These are phyloP conservation scores for Entamoeba nuttalli DNA, from an alignment of 208 protist species.

Conservation along the genomic window DNA sequence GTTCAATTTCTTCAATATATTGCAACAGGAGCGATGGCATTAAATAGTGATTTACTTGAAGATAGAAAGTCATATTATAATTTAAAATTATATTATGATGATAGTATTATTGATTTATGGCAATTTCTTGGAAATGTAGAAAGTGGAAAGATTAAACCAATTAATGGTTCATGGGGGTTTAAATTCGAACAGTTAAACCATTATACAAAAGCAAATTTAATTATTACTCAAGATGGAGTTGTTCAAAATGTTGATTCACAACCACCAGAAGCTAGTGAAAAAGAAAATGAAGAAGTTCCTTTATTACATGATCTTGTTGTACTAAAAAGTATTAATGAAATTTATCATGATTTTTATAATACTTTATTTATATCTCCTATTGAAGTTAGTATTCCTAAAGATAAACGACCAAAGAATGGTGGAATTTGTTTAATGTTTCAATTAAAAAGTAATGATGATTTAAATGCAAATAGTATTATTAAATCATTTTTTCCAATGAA, in stretches of 20 bases:
- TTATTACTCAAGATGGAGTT: not conserved
- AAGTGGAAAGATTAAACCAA: not conserved
- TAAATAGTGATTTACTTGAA: not conserved
- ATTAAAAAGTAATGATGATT: not conserved
- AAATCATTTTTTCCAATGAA: not conserved
- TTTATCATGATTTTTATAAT: not conserved
- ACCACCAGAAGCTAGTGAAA: not conserved
- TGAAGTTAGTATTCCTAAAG: not conserved
- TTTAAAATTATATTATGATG: not conserved
- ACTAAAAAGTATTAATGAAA: not conserved
- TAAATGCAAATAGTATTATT: not conserved
- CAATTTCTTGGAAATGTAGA: not conserved
- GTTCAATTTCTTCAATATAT: not conserved
- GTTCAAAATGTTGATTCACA: not conserved
- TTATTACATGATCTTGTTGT: not conserved
- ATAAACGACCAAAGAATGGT: not conserved
- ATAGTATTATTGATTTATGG: not conserved
- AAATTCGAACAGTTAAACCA: not conserved
- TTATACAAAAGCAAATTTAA: not conserved
- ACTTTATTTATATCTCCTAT: not conserved
- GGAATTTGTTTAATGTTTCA: not conserved
- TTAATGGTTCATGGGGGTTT: not conserved
- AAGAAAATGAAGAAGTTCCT: not conserved
- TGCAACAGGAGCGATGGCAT: not conserved
- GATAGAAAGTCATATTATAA: not conserved